Evolutionary conservation across 352 stramenopile species (phyloP).

Genomic region (Phytophthora constricta): DNA sequence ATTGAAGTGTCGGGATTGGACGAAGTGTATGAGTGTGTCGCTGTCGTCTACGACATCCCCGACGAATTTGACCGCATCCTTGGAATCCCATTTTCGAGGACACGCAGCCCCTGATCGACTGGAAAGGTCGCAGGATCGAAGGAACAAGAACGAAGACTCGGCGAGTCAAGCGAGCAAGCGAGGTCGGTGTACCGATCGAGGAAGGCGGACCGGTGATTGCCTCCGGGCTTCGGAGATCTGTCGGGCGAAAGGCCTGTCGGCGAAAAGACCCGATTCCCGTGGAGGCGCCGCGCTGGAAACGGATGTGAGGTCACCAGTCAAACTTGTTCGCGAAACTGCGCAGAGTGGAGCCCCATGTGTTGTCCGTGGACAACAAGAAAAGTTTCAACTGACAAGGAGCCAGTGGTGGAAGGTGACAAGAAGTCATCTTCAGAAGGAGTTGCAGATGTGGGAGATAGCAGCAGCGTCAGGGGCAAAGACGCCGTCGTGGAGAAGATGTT

Average conservation of each 20-base stretch:
- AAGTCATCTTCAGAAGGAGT: background rate
- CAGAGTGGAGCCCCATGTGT: conserved; percentile 3
- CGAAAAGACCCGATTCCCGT: background rate
- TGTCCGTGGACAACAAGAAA: background rate
- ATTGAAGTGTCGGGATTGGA: background rate
- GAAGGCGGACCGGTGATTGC: conserved; percentile 13
- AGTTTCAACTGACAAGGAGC: background rate
- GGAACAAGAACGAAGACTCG: conserved; percentile 3
- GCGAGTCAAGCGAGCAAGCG: background rate
- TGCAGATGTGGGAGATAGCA: background rate
- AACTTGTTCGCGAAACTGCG: background rate
- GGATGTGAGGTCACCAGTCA: background rate
- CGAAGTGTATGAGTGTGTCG: conserved; percentile 6
- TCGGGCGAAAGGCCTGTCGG: background rate
- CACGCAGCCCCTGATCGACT: conserved; percentile 10
- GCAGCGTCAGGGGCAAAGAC: background rate
- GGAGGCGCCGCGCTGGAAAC: conserved; percentile 2
- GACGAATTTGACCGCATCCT: background rate
- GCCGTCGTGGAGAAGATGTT: conserved; percentile 14
- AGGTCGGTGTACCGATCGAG: conserved; percentile 1
- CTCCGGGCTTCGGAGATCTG: conserved; percentile 14
- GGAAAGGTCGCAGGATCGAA: conserved; percentile 11
- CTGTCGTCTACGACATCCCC: background rate
- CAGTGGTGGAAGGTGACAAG: background rate
- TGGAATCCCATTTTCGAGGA: conserved; percentile 9